Conservation (phyloP, 148 eudicot species). For the Arctostaphylos glauca region DNA sequence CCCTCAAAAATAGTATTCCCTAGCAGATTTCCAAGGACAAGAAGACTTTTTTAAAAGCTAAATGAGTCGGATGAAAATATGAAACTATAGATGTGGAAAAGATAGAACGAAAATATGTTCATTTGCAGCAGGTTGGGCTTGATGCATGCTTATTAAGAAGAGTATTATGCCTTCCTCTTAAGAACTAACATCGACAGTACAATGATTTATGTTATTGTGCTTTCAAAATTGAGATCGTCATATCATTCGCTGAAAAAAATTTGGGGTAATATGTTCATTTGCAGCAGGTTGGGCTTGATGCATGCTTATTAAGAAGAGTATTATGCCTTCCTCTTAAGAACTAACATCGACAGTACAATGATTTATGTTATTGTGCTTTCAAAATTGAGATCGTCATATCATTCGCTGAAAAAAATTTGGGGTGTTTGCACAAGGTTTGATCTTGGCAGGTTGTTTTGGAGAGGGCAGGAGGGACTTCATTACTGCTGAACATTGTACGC, state of each 20-base stretch:
- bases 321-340: background rate
- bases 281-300: background rate
- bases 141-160: background rate
- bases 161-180: background rate
- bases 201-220: background rate
- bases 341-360: background rate
- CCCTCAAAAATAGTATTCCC: background rate
- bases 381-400: background rate
- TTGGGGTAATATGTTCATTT: too few species aligned
- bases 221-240: background rate
- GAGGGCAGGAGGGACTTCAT: background rate
- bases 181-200: background rate
- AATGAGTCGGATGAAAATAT: background rate
- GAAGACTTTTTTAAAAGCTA: background rate
- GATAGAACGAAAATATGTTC: too few species aligned
- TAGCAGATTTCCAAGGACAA: background rate
- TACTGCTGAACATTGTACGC: too few species aligned
- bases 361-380: background rate
- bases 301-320: background rate
- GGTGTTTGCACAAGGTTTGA: too few species aligned
- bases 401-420: too few species aligned
- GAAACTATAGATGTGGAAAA: background rate
- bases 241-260: background rate
- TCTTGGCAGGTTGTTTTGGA: background rate
- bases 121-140: too few species aligned